Conservation (phyloP, 2,329 filamentous ascomycete species). For the Ceratocystis destructans region DNA sequence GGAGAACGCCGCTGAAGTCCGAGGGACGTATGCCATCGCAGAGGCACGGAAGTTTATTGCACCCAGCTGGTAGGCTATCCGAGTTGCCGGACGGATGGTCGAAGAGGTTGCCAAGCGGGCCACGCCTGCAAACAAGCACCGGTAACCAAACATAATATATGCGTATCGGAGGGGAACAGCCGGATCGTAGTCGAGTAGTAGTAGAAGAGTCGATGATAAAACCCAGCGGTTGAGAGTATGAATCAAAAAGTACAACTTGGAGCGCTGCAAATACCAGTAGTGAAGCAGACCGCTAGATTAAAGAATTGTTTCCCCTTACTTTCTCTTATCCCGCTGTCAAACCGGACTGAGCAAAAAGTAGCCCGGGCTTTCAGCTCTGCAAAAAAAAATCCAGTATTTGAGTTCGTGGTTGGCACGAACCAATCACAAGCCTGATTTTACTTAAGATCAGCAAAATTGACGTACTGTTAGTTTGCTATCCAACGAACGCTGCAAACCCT, state of each 20-base stretch:
- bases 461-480: neutral
- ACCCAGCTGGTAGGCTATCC: slow-evolving; percentile 21
- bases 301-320: too few species aligned
- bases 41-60: neutral
- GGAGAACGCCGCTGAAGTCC: slow-evolving; percentile 40
- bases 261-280: too few species aligned
- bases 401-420: slow-evolving; percentile 1
- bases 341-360: neutral
- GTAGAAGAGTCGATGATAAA: neutral
- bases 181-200: neutral
- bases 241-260: too few species aligned
- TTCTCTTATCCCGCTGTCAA: neutral
- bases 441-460: slow-evolving; percentile 3
- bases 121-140: slow-evolving; percentile 10
- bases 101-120: slow-evolving; percentile 9
- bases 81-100: slow-evolving; percentile 13
- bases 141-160: slow-evolving; percentile 12
- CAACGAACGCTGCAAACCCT: slow-evolving; percentile 3
- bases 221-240: too few species aligned
- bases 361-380: neutral
- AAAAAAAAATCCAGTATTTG: slow-evolving; percentile 10
- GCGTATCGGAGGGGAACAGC: neutral
- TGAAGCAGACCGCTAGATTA: too few species aligned
- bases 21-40: neutral
- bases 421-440: slow-evolving; percentile 15